Evolutionary conservation across 352 stramenopile species (phyloP).

Genomic region (Globisporangium yorkense): DNA sequence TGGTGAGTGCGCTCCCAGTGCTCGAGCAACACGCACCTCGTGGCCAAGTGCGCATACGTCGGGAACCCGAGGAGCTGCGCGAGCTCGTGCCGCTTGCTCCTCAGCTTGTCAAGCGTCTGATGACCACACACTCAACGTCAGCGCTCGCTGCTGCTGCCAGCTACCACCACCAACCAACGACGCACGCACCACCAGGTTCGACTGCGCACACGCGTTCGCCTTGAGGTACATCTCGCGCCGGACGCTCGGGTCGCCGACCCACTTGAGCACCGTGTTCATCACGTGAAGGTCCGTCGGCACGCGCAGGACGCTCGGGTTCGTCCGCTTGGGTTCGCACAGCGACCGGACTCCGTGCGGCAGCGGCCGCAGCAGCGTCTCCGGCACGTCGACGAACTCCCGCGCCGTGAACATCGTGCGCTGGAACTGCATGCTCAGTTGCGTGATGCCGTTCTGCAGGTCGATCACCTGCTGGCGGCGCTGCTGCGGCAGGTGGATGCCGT

Average conservation of each 20-base stretch:
- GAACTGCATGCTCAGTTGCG: conserved; percentile 84
- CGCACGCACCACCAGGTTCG: conserved; percentile 45
- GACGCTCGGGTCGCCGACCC: conserved; percentile 66
- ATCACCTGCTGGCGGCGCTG: conserved; percentile 76
- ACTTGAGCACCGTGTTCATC: conserved; percentile 90
- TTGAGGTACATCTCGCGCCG: conserved; percentile 90
- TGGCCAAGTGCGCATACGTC: conserved; percentile 88
- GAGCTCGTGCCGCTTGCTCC: conserved; percentile 81
- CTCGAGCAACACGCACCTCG: conserved; percentile 55
- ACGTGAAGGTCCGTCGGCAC: conserved; percentile 86
- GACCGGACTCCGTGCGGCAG: conserved; percentile 57
- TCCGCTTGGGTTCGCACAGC: conserved; percentile 60
- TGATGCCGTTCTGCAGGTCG: conserved; percentile 86
- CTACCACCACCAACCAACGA: not conserved
- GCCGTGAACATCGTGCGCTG: conserved; percentile 75
- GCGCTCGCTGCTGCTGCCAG: not conserved
- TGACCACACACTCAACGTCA: not conserved
- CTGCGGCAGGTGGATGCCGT: conserved; percentile 91
- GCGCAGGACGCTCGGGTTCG: conserved; percentile 48
- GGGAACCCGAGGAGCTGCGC: conserved; percentile 86
- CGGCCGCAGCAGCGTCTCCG: conserved; percentile 36
- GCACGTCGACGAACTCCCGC: conserved; percentile 62
- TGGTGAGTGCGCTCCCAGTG: not conserved
- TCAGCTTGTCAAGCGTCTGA: conserved; percentile 85
- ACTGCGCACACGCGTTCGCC: conserved; percentile 74